Evolutionary conservation across 768 basidiomycete species (phyloP).

Genomic region (Tremella fuciformis): DNA sequence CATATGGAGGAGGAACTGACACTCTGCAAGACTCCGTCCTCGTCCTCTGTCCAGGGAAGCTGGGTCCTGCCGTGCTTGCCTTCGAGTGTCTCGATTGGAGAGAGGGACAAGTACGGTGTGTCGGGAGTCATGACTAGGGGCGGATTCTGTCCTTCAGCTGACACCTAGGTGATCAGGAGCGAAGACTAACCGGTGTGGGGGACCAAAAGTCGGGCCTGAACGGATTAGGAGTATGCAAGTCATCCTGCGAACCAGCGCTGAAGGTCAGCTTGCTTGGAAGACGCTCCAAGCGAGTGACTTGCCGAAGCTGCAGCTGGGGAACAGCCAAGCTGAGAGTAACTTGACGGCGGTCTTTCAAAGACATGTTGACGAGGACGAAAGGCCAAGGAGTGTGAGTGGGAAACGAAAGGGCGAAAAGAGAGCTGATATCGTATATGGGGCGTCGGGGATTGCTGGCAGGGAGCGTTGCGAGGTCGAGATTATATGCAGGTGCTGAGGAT

Average conservation of each 20-base stretch:
- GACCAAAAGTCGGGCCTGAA: not conserved
- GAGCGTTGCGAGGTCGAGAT: too few species aligned
- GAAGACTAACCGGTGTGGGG: not conserved
- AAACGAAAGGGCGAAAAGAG: too few species aligned
- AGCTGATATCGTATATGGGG: too few species aligned
- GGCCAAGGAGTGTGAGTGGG: too few species aligned
- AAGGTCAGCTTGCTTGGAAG: not conserved
- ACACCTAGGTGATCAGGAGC: not conserved
- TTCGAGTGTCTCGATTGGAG: not conserved
- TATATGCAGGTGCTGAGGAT: too few species aligned
- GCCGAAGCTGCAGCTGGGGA: not conserved
- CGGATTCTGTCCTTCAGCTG: not conserved
- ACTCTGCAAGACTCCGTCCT: constrained; percentile 21
- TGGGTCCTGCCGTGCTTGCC: not conserved
- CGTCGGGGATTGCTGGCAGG: too few species aligned
- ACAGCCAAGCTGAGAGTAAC: constrained; percentile 1
- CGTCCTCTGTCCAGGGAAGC: constrained; percentile 23
- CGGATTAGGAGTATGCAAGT: constrained; percentile 1
- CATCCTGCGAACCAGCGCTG: not conserved
- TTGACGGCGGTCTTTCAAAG: constrained; percentile 3
- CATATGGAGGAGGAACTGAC: constrained; percentile 4
- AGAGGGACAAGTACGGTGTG: constrained; percentile 7
- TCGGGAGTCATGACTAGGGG: constrained; percentile 19
- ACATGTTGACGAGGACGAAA: not conserved
- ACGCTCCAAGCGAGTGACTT: not conserved